Evolutionary conservation across 1,284 basidiomycete genomes (phyloP).

Genomic region (Sphagnurus paluster): DNA sequence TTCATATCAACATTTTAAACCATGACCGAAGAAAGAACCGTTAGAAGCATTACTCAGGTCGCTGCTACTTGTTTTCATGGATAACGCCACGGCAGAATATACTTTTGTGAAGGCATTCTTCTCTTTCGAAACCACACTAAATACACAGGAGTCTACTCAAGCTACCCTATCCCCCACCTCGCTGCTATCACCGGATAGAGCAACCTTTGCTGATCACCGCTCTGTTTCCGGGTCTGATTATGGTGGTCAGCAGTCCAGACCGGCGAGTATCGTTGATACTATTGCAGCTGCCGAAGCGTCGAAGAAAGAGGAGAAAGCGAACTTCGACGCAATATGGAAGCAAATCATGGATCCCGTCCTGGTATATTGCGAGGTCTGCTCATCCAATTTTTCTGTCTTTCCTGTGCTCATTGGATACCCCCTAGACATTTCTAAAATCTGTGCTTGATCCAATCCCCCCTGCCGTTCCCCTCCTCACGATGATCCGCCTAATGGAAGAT

Average conservation of each 20-base stretch:
- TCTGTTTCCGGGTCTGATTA: slow-evolving; percentile 47
- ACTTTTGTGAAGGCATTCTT: slow-evolving; percentile 87
- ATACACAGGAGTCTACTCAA: slow-evolving; percentile 35
- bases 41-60: slow-evolving; percentile 85
- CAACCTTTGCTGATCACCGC: slow-evolving; percentile 33
- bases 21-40: slow-evolving; percentile 67
- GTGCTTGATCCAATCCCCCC: slow-evolving; percentile 71
- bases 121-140: slow-evolving; percentile 31
- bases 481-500: slow-evolving; percentile 86
- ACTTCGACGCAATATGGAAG: slow-evolving; percentile 76
- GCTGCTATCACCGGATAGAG: slow-evolving; percentile 35
- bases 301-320: slow-evolving; percentile 60
- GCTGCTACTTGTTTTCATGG: slow-evolving; percentile 84
- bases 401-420: not conserved
- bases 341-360: slow-evolving; percentile 88
- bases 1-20: slow-evolving; percentile 6
- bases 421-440: slow-evolving; percentile 66
- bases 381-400: not conserved
- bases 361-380: slow-evolving; percentile 73
- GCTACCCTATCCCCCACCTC: slow-evolving; percentile 40
- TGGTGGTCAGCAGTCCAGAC: slow-evolving; percentile 26
- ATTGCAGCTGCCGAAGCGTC: slow-evolving; percentile 33
- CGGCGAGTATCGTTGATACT: slow-evolving; percentile 27
- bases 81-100: slow-evolving; percentile 91
- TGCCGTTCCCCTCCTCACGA: slow-evolving; percentile 75